Percentiles rank a stretch among this genome's conserved stretches.
Evolutionary conservation across 164 flowering plant genomes (phyloP).

Genomic region (Stephania japonica): DNA sequence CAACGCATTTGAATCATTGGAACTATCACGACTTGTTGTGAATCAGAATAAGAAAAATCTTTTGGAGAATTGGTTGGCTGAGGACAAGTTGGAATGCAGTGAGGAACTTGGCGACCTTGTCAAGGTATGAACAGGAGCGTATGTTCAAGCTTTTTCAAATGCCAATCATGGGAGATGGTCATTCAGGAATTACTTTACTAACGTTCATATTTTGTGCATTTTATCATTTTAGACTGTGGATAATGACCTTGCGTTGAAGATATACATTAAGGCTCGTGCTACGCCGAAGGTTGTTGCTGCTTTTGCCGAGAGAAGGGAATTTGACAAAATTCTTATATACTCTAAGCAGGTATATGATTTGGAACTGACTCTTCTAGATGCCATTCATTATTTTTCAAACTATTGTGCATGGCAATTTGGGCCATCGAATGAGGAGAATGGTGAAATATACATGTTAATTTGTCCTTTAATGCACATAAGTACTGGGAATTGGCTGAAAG

Average conservation of each 20-base stretch:
- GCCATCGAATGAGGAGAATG: neutral
- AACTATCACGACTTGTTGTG: slow-evolving; percentile 96
- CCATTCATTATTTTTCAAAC: too few relatives aligned
- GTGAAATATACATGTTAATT: neutral
- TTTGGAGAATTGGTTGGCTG: slow-evolving; percentile 97
- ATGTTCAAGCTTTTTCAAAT: neutral
- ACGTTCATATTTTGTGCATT: slow-evolving; percentile 9
- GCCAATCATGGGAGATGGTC: neutral
- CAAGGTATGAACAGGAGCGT: slow-evolving; percentile 51
- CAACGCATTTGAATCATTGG: slow-evolving; percentile 94
- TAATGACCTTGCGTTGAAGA: slow-evolving; percentile 95
- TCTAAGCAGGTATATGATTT: slow-evolving; percentile 75
- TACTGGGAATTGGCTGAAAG: neutral
- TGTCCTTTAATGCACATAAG: neutral
- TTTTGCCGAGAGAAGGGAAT: slow-evolving; percentile 97
- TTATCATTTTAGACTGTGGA: slow-evolving; percentile 76
- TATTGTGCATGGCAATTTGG: neutral
- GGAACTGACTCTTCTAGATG: neutral
- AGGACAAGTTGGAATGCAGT: slow-evolving; percentile 96
- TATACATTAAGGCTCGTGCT: slow-evolving; percentile 97
- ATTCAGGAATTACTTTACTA: neutral
- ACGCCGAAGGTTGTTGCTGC: slow-evolving; percentile 99
- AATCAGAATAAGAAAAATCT: slow-evolving; percentile 97
- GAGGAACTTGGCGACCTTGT: slow-evolving; percentile 99
- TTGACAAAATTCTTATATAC: slow-evolving; percentile 93